Conservation (phyloP, 1,284 basidiomycete species). For the Apiotrichum akiyoshidainum region DNA sequence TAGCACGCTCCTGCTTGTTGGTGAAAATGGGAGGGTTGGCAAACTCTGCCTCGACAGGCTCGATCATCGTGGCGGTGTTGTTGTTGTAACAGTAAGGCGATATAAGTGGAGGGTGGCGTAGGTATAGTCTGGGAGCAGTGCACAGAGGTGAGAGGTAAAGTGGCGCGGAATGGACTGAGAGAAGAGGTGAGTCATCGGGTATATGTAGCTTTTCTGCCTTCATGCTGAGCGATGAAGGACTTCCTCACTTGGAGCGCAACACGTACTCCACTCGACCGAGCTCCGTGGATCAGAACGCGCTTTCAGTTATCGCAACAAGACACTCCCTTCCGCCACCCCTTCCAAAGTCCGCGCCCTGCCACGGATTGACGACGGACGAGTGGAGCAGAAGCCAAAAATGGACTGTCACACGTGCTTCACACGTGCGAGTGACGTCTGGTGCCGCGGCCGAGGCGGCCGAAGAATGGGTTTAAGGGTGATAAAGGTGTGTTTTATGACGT, state of each 20-base stretch:
- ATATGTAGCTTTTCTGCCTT: conserved; percentile 1
- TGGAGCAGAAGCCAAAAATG: too few species aligned
- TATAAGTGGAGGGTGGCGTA: too few species aligned
- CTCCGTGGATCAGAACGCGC: too few species aligned
- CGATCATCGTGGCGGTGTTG: conserved; percentile 23
- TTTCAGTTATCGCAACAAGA: neutral
- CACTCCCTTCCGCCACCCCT: neutral
- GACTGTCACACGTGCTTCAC: too few species aligned
- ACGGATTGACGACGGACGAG: too few species aligned
- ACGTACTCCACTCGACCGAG: neutral
- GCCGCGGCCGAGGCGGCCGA: too few species aligned
- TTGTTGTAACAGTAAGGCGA: too few species aligned
- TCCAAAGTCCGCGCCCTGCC: conserved; percentile 4
- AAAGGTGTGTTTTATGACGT: too few species aligned
- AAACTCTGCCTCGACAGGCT: conserved; percentile 42
- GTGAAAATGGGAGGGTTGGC: conserved; percentile 38
- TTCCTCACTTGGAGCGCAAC: neutral
- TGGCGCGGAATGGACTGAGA: neutral
- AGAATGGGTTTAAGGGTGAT: too few species aligned
- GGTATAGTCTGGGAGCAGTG: neutral
- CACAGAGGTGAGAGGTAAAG: neutral
- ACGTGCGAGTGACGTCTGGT: too few species aligned
- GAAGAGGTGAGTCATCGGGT: neutral
- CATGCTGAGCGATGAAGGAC: neutral
- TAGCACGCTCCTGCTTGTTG: conserved; percentile 25